phyloP scores from a whole-genome alignment of 2,329 filamentous ascomycete species.

The Apiospora arundinis region DNA sequence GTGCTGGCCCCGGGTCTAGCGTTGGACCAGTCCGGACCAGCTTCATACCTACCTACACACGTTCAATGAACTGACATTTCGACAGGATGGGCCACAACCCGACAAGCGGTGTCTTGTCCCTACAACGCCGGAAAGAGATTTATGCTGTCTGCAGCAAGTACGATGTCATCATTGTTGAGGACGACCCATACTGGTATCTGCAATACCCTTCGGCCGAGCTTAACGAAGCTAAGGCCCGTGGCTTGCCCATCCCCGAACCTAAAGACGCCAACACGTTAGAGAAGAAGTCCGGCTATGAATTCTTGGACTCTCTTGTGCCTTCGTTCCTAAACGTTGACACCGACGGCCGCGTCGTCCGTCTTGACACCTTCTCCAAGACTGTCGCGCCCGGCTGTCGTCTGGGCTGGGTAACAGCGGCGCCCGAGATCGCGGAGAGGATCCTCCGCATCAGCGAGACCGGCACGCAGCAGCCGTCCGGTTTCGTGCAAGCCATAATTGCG shows the following conservation, averaged over 20 bases:
- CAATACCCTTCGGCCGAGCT: constrained; percentile 78
- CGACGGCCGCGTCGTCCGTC: constrained; percentile 84
- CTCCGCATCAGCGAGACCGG: constrained; percentile 75
- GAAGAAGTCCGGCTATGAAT: constrained; percentile 69
- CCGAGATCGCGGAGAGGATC: constrained; percentile 76
- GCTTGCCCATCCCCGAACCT: constrained; percentile 40
- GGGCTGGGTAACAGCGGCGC: constrained; percentile 89
- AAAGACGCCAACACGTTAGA: constrained; percentile 38
- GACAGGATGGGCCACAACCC: constrained; percentile 86
- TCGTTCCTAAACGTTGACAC: constrained; percentile 83
- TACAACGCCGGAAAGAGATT: constrained; percentile 77
- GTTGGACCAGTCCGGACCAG: not conserved
- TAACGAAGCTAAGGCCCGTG: constrained; percentile 56
- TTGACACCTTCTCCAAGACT: constrained; percentile 95
- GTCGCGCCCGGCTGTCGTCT: constrained; percentile 88
- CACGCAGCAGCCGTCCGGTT: constrained; percentile 87
- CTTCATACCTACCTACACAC: not conserved
- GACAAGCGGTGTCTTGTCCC: constrained; percentile 75
- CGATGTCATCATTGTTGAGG: constrained; percentile 90
- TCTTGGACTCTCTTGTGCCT: constrained; percentile 82
- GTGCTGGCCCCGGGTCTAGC: not conserved
- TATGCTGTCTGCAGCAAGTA: constrained; percentile 83
- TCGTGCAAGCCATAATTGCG: constrained; percentile 83
- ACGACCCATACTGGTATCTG: constrained; percentile 95
- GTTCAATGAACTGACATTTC: constrained; percentile 8